A percentile compares a stretch with the other conserved stretches of the same genome.
These are phyloP conservation scores for Pontederia paniculata DNA, from an alignment of 176 grass and related monocot genomes.

Conservation along the genomic window DNA sequence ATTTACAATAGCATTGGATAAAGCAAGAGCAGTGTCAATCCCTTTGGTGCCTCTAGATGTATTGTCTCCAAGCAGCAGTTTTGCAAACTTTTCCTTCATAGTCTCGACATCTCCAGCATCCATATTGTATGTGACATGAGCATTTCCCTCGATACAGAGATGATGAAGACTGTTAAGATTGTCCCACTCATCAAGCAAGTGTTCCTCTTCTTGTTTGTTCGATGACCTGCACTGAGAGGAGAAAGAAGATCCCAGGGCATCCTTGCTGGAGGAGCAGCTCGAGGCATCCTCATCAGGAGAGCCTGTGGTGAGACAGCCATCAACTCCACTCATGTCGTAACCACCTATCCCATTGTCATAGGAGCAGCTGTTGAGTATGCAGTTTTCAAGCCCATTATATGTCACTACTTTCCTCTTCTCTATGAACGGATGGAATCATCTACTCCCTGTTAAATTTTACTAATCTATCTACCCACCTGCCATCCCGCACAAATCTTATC, in stretches of 20 bases:
- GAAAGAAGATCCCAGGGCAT: conserved; percentile 50
- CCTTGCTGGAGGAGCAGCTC: conserved; percentile 88
- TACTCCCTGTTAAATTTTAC: too few relatives aligned
- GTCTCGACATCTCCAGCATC: conserved; percentile 54
- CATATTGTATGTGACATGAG: conserved; percentile 49
- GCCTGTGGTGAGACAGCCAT: conserved; percentile 48
- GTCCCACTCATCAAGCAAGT: conserved; percentile 43
- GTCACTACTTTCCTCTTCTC: conserved; percentile 38
- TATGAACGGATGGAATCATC: too few relatives aligned
- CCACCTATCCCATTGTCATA: conserved; percentile 72
- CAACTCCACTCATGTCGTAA: conserved; percentile 40
- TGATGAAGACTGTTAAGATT: conserved; percentile 37
- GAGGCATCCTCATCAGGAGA: conserved; percentile 83
- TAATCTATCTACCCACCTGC: too few relatives aligned
- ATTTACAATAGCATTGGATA: conserved; percentile 79
- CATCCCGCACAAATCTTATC: too few relatives aligned
- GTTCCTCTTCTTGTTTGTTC: conserved; percentile 49
- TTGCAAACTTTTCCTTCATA: conserved; percentile 91
- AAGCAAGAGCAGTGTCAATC: conserved; percentile 59
- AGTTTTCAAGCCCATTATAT: conserved; percentile 73
- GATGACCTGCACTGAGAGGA: conserved; percentile 41
- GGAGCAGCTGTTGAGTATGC: conserved; percentile 59
- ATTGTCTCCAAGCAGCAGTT: conserved; percentile 81
- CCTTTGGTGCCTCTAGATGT: conserved; percentile 62
- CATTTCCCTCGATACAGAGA: conserved; percentile 61